phyloP scores from a whole-genome alignment of 139 green algal genomes.

The Chlorella sorokiniana region DNA sequence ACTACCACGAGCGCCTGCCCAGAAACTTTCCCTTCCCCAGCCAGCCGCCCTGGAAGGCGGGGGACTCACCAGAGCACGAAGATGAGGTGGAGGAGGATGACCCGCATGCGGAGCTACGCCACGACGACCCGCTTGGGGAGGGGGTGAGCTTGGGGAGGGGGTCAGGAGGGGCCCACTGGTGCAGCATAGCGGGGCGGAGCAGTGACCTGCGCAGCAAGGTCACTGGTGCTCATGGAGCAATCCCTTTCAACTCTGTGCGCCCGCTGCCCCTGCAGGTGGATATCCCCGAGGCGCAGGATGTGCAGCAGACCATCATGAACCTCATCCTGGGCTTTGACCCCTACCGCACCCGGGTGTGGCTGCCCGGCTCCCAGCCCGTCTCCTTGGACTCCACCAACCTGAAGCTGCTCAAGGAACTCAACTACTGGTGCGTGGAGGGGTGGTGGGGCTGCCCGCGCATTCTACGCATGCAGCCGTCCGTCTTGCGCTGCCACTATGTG shows the following conservation, averaged over 20 bases:
- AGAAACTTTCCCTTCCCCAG: constrained; percentile 33
- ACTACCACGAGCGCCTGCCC: constrained; percentile 73
- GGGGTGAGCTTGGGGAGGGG: constrained; percentile 37
- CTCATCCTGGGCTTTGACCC: constrained; percentile 24
- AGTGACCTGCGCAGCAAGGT: not conserved
- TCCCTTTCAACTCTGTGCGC: not conserved
- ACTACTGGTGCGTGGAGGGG: constrained; percentile 27
- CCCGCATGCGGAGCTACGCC: constrained; percentile 52
- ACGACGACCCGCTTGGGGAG: constrained; percentile 90
- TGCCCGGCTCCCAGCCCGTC: constrained; percentile 94
- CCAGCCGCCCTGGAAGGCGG: constrained; percentile 77
- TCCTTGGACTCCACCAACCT: constrained; percentile 80
- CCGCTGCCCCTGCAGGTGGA: not conserved
- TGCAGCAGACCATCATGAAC: constrained; percentile 39
- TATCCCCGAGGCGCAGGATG: constrained; percentile 54
- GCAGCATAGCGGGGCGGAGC: no score
- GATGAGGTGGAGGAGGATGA: constrained; percentile 20
- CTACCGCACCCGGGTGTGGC: constrained; percentile 41
- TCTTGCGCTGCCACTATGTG: not conserved
- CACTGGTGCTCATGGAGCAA: not conserved
- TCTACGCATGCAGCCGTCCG: not conserved
- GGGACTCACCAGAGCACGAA: constrained; percentile 39
- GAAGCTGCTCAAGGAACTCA: constrained; percentile 54
- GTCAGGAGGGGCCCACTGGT: not conserved
- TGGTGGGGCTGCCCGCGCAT: not conserved